Percentiles rank a stretch among this genome's conserved stretches.
These are phyloP conservation scores for Leucaena leucocephala DNA, from an alignment of 306 rosid genomes.

Conservation along the genomic window DNA sequence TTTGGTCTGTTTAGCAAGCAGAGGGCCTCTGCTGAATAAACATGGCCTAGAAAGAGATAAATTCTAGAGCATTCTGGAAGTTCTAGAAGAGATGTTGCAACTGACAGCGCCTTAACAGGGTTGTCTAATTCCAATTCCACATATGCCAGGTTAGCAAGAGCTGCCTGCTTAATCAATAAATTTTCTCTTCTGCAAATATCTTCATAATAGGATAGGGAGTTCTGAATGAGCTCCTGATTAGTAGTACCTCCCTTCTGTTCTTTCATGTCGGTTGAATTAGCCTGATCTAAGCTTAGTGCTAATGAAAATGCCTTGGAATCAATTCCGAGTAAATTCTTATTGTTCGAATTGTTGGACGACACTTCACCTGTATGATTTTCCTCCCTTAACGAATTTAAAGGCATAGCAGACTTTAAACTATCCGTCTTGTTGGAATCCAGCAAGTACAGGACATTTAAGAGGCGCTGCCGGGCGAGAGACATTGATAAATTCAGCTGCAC, in stretches of 20 bases:
- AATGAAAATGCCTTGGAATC: constrained; percentile 67
- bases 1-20: constrained; percentile 82
- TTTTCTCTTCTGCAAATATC: constrained; percentile 70
- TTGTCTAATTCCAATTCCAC: constrained; percentile 88
- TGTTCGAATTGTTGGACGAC: constrained; percentile 54
- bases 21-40: constrained; percentile 95
- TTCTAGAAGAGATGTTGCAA: constrained; percentile 68
- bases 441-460: constrained; percentile 69
- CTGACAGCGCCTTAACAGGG: constrained; percentile 73
- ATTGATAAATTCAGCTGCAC: constrained; percentile 72
- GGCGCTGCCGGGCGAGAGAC: constrained; percentile 82
- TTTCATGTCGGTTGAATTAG: constrained; percentile 63
- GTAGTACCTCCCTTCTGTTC: constrained; percentile 77
- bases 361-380: constrained; percentile 68
- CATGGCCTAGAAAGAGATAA: constrained; percentile 75
- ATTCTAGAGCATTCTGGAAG: constrained; percentile 86
- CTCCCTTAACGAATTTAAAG: constrained; percentile 65
- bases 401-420: constrained; percentile 54
- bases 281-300: constrained; percentile 60
- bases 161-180: constrained; percentile 77
- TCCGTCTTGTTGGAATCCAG: constrained; percentile 53
- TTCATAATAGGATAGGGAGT: constrained; percentile 72
- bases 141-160: constrained; percentile 84
- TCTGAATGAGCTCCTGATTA: constrained; percentile 80
- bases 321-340: constrained; percentile 55